Conservation (phyloP, 1,284 basidiomycete species). For the Cerrena zonata region DNA sequence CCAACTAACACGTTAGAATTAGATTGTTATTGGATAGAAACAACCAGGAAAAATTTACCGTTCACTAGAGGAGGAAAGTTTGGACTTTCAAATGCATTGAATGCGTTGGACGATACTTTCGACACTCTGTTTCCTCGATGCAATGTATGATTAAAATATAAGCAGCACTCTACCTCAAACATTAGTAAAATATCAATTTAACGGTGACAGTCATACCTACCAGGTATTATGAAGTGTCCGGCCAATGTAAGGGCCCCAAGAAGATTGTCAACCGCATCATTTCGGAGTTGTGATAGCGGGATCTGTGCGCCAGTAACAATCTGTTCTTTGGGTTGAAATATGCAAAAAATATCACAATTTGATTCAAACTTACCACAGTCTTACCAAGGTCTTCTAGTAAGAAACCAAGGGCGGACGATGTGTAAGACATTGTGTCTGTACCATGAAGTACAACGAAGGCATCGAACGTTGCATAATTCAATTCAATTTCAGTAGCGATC, state of each 20-base stretch:
- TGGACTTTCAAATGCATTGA: constrained; percentile 82
- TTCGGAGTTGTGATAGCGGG: constrained; percentile 80
- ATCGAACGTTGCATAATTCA: constrained; percentile 81
- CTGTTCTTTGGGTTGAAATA: too few relatives aligned
- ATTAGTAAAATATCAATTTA: constrained; percentile 1
- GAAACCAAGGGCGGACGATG: constrained; percentile 82
- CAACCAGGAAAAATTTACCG: constrained; percentile 38
- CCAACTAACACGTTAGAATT: constrained; percentile 49
- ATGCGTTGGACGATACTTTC: constrained; percentile 80
- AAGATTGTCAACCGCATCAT: constrained; percentile 86
- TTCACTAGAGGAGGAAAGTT: constrained; percentile 83
- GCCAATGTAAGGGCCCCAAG: constrained; percentile 85
- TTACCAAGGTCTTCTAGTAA: constrained; percentile 87
- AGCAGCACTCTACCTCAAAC: constrained; percentile 66
- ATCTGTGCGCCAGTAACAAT: constrained; percentile 91
- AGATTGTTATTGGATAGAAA: not conserved
- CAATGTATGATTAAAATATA: constrained; percentile 86
- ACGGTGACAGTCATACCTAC: constrained; percentile 28
- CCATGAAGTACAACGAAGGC: constrained; percentile 89
- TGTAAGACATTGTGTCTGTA: constrained; percentile 91
- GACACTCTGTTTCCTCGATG: constrained; percentile 84
- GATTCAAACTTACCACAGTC: constrained; percentile 64
- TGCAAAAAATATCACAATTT: too few relatives aligned
- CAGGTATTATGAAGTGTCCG: constrained; percentile 86
- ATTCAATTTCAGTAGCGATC: constrained; percentile 84